These are phyloP conservation scores for Cryomyces minteri DNA, from an alignment of 495 filamentous ascomycete genomes.

Conservation along the genomic window DNA sequence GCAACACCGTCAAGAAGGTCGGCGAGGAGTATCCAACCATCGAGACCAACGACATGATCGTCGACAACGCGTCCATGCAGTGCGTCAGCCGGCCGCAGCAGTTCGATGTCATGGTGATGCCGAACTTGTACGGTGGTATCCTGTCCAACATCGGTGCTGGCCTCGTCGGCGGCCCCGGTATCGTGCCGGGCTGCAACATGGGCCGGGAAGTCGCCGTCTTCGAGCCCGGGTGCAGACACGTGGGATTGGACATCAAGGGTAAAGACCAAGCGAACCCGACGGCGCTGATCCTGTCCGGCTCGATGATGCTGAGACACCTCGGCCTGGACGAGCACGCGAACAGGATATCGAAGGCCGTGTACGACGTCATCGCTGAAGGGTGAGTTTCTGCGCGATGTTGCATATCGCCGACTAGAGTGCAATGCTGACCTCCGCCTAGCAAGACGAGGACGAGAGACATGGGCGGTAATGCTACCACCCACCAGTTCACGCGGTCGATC, in stretches of 20 bases:
- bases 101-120: conserved; percentile 99
- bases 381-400: conserved; percentile 27
- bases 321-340: conserved; percentile 96
- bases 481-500: conserved; percentile 89
- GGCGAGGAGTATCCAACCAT: conserved; percentile 86
- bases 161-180: conserved; percentile 92
- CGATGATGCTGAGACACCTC: conserved; percentile 91
- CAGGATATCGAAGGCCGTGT: conserved; percentile 92
- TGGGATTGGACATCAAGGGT: conserved; percentile 97
- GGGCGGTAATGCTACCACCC: conserved; percentile 74
- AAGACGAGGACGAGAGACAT: conserved; percentile 81
- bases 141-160: conserved; percentile 97
- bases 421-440: conserved; percentile 29
- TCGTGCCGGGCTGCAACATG: conserved; percentile 98
- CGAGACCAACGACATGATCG: conserved; percentile 96
- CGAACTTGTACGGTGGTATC: conserved; percentile 97
- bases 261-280: conserved; percentile 98
- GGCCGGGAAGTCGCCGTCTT: conserved; percentile 95
- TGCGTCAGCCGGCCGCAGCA: conserved; percentile 89
- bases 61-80: conserved; percentile 99
- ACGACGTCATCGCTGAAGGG: conserved; percentile 89
- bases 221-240: conserved; percentile 95
- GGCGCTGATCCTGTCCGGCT: conserved; percentile 80
- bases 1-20: conserved; percentile 84
- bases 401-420: no score